These are phyloP conservation scores for Gossypium aridum DNA, from an alignment of 441 rosid genomes.

Conservation along the genomic window DNA sequence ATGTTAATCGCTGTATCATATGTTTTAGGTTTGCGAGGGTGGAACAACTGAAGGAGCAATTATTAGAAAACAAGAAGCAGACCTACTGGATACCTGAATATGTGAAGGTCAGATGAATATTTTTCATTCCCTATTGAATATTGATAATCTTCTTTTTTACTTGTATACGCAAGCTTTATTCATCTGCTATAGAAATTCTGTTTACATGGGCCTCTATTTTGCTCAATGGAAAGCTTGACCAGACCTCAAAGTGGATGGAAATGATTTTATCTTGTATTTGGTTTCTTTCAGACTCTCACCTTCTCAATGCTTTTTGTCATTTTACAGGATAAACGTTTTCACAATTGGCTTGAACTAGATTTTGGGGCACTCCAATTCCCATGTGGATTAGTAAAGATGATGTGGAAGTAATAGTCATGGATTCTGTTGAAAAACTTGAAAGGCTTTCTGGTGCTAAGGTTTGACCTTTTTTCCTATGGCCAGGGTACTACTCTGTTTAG, in stretches of 20 bases:
- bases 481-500: not conserved
- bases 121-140: not conserved
- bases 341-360: conserved; percentile 98
- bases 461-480: conserved; percentile 11
- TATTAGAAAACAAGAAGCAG: conserved; percentile 84
- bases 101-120: conserved; percentile 80
- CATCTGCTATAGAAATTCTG: no score
- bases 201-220: not conserved
- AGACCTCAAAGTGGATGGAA: no score
- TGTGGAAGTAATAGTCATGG: conserved; percentile 70
- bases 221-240: not conserved
- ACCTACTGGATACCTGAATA: conserved; percentile 97
- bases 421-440: conserved; percentile 85
- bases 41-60: conserved; percentile 69
- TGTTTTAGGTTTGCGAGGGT: conserved; percentile 83
- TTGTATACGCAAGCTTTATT: no score
- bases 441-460: conserved; percentile 92
- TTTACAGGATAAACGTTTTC: conserved; percentile 88
- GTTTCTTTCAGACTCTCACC: not conserved
- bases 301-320: not conserved
- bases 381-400: conserved; percentile 91
- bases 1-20: not conserved
- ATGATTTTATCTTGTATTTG: no score
- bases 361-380: conserved; percentile 99
- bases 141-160: not conserved